Evolutionary conservation across 192 early-diverging fungal species (phyloP).

Genomic region (Pecoramyces ruminantium): DNA sequence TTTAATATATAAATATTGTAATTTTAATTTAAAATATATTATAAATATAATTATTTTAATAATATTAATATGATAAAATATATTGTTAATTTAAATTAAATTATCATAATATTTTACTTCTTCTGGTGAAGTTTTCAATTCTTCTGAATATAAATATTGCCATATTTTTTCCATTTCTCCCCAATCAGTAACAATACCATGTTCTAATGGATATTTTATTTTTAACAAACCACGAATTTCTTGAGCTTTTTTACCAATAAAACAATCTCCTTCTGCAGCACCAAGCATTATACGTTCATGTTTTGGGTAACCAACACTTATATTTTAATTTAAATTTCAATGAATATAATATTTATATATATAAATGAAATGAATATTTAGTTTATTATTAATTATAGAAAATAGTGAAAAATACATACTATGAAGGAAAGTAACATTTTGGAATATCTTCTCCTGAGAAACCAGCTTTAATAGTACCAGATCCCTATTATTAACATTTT

Average conservation of each 20-base stretch:
- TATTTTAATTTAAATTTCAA: neutral
- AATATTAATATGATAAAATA: no score
- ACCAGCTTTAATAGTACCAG: constrained; percentile 95
- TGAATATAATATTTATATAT: neutral
- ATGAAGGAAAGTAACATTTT: constrained; percentile 87
- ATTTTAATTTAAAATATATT: no score
- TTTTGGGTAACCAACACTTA: constrained; percentile 84
- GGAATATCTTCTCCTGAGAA: constrained; percentile 97
- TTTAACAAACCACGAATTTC: constrained; percentile 86
- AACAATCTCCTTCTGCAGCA: constrained; percentile 87
- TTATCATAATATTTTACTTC: constrained; percentile 49
- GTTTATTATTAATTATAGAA: no score
- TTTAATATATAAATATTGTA: neutral
- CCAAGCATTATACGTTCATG: constrained; percentile 94
- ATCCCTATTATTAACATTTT: constrained; percentile 47
- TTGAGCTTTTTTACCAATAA: constrained; percentile 91
- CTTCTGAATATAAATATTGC: constrained; percentile 92
- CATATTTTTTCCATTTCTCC: constrained; percentile 98
- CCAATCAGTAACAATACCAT: constrained; percentile 95
- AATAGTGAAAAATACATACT: constrained; percentile 27
- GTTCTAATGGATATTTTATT: constrained; percentile 91
- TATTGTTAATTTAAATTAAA: no score
- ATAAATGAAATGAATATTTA: constrained; percentile 2
- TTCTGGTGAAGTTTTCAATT: constrained; percentile 85
- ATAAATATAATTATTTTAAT: no score